These are phyloP conservation scores for Closterium sp. DNA, from an alignment of 139 green algal species.

Conservation along the genomic window DNA sequence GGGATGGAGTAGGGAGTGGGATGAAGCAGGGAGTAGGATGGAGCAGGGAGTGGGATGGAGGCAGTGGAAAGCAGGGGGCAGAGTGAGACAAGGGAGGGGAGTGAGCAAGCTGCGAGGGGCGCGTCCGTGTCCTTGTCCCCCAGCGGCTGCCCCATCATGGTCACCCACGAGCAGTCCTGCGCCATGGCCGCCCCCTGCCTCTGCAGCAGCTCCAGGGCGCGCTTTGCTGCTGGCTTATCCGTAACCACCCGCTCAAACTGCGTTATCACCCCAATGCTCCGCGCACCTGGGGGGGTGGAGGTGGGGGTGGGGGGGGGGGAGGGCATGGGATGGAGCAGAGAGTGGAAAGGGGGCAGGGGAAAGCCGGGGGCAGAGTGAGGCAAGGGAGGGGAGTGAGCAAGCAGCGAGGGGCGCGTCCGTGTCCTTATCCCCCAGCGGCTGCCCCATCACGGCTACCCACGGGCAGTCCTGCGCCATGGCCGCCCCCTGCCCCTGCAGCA, in stretches of 20 bases:
- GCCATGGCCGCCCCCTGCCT: neutral
- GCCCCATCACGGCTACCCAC: slow-evolving; percentile 32
- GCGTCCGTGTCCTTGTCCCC: neutral
- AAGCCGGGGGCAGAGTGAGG: too few relatives aligned
- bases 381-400: too few relatives aligned
- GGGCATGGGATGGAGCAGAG: too few relatives aligned
- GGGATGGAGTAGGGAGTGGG: too few relatives aligned
- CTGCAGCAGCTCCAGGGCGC: neutral
- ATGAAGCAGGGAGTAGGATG: too few relatives aligned
- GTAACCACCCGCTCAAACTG: slow-evolving; percentile 10
- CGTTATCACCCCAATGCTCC: slow-evolving; percentile 32
- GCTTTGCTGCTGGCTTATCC: slow-evolving; percentile 3
- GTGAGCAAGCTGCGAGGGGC: too few relatives aligned
- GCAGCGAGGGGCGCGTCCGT: neutral
- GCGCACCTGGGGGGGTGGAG: slow-evolving; percentile 5
- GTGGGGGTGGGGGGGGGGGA: too few relatives aligned
- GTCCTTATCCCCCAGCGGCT: neutral
- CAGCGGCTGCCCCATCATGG: slow-evolving; percentile 11
- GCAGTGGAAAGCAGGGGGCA: too few relatives aligned
- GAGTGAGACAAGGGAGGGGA: too few relatives aligned
- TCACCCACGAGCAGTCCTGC: slow-evolving; percentile 24
- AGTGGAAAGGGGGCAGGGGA: too few relatives aligned
- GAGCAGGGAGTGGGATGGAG: neutral
- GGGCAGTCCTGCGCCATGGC: too few relatives aligned
- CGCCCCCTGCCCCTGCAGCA: too few relatives aligned